These are phyloP conservation scores for Cetradonia linearis DNA, from an alignment of 495 filamentous ascomycete genomes.

Conservation along the genomic window DNA sequence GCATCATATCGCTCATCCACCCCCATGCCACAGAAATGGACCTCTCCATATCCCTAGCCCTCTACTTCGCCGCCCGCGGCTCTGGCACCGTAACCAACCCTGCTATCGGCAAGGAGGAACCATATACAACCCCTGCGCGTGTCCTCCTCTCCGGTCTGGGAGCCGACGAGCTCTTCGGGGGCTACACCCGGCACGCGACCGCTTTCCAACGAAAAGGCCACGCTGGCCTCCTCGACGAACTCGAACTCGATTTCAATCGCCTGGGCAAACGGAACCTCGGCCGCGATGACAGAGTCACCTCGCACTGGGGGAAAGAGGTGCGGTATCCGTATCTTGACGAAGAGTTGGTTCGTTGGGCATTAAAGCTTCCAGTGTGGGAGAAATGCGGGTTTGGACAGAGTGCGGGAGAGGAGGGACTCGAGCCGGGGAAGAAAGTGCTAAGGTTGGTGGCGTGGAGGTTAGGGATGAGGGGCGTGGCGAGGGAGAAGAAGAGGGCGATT, in stretches of 20 bases:
- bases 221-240: constrained; percentile 64
- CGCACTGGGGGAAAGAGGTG: constrained; percentile 81
- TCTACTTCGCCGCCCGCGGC: constrained; percentile 88
- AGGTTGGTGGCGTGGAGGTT: constrained; percentile 67
- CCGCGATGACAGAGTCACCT: constrained; percentile 82
- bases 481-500: constrained; percentile 87
- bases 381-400: constrained; percentile 54
- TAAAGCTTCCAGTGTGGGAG: constrained; percentile 61
- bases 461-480: constrained; percentile 57
- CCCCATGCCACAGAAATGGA: constrained; percentile 99
- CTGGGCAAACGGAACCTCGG: constrained; percentile 90
- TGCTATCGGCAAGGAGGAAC: constrained; percentile 7
- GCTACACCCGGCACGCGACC: constrained; percentile 75
- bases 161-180: constrained; percentile 92
- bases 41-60: constrained; percentile 81
- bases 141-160: constrained; percentile 88
- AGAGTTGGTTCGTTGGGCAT: constrained; percentile 67
- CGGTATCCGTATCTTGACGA: constrained; percentile 93
- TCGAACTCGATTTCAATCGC: constrained; percentile 74
- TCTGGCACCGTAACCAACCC: constrained; percentile 40
- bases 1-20: constrained; percentile 65
- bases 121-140: constrained; percentile 62
- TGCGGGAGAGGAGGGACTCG: constrained; percentile 38
- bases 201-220: constrained; percentile 62
- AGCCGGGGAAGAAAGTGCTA: constrained; percentile 72